Evolutionary conservation across 306 rosid species (phyloP).

Genomic region (Carpinus viminea): DNA sequence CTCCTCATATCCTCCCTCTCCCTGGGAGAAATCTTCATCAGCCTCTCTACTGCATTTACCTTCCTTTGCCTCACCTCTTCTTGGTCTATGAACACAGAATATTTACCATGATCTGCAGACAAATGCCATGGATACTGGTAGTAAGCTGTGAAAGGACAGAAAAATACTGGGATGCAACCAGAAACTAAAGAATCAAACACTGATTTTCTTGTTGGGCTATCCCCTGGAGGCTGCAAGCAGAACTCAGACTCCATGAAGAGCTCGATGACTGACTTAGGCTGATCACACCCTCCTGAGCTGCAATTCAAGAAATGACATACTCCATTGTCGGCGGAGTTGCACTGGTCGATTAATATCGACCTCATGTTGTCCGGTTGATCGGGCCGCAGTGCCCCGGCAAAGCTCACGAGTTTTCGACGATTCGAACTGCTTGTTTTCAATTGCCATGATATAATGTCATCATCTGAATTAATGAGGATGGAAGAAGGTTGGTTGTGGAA

Average conservation of each 20-base stretch:
- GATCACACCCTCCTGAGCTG: slow-evolving; percentile 40
- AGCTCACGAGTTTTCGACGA: slow-evolving; percentile 47
- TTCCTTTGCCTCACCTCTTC: slow-evolving; percentile 45
- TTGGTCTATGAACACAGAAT: slow-evolving; percentile 69
- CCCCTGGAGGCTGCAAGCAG: slow-evolving; percentile 83
- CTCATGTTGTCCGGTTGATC: slow-evolving; percentile 50
- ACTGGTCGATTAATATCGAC: slow-evolving; percentile 56
- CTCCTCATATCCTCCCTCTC: slow-evolving; percentile 69
- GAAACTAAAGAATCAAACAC: slow-evolving; percentile 66
- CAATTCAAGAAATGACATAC: slow-evolving; percentile 56
- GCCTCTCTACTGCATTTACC: slow-evolving; percentile 52
- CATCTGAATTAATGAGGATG: slow-evolving; percentile 71
- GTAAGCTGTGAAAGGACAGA: slow-evolving; percentile 73
- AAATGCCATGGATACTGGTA: slow-evolving; percentile 86
- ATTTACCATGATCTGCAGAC: slow-evolving; percentile 49
- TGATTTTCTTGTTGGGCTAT: slow-evolving; percentile 75
- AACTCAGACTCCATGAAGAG: slow-evolving; percentile 71
- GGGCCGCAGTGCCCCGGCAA: slow-evolving; percentile 64
- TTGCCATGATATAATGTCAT: slow-evolving; percentile 63
- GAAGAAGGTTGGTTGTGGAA: slow-evolving; percentile 77
- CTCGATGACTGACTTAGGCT: slow-evolving; percentile 45
- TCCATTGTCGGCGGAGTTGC: slow-evolving; percentile 33
- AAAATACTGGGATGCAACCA: slow-evolving; percentile 72
- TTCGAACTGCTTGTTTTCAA: slow-evolving; percentile 41
- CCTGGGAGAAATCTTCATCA: slow-evolving; percentile 42